Evolutionary conservation across 208 protist species (phyloP).

Genomic region (Crithidia mellificae): DNA sequence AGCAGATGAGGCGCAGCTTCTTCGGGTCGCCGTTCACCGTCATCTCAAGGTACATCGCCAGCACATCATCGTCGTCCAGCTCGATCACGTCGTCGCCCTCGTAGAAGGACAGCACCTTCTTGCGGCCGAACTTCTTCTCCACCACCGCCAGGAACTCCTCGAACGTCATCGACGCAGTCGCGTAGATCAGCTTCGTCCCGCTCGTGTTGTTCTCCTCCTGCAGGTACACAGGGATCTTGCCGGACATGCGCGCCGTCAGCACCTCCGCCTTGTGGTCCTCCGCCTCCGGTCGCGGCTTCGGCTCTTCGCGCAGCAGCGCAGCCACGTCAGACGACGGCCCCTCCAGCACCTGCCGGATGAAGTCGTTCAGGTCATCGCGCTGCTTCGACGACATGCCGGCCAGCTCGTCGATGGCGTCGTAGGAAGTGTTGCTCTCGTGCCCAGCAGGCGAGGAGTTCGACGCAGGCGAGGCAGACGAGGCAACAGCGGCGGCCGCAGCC

Average conservation of each 20-base stretch:
- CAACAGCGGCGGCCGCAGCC: neutral
- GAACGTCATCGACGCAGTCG: conserved; percentile 66
- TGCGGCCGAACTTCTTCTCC: conserved; percentile 79
- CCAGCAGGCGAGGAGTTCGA: conserved; percentile 2
- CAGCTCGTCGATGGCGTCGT: conserved; percentile 53
- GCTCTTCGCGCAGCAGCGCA: conserved; percentile 42
- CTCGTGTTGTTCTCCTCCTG: conserved; percentile 60
- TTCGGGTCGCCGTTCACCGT: conserved; percentile 51
- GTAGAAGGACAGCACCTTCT: conserved; percentile 74
- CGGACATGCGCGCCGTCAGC: conserved; percentile 44
- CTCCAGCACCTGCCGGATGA: conserved; percentile 76
- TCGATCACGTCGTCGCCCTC: conserved; percentile 82
- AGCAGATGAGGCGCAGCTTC: conserved; percentile 79
- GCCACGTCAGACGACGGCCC: conserved; percentile 45
- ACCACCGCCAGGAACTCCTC: conserved; percentile 68
- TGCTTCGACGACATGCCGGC: conserved; percentile 61
- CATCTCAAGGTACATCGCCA: conserved; percentile 85
- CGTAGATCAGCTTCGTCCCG: conserved; percentile 71
- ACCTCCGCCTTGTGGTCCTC: conserved; percentile 48
- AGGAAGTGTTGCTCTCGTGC: conserved; percentile 1
- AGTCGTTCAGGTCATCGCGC: conserved; percentile 71
- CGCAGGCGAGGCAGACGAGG: conserved; percentile 2
- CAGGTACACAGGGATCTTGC: conserved; percentile 78
- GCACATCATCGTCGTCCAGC: conserved; percentile 84
- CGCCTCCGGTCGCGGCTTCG: conserved; percentile 25